Evolutionary conservation across 345 rosid species (phyloP).

Genomic region (Garcia nutans): DNA sequence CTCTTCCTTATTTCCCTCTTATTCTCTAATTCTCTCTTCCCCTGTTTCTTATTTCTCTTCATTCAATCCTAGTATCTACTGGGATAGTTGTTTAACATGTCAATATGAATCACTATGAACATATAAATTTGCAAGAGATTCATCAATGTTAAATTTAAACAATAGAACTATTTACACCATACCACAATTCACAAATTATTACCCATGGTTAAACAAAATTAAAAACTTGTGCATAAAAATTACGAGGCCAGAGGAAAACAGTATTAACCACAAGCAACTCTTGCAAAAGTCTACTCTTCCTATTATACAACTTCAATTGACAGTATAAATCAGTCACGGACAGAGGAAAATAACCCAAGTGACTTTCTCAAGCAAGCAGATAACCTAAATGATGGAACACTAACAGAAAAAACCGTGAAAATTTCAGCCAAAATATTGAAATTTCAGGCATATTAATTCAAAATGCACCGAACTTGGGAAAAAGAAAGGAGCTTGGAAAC

Average conservation of each 20-base stretch:
- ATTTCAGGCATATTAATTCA: constrained; percentile 1
- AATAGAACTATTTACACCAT: no score
- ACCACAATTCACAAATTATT: neutral
- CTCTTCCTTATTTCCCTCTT: no score
- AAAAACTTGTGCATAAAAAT: neutral
- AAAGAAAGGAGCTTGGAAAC: neutral
- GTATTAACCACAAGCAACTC: no score
- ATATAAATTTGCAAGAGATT: neutral
- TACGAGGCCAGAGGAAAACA: neutral
- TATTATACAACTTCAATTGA: neutral
- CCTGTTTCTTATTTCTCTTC: no score
- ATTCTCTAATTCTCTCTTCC: no score
- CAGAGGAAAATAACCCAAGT: neutral
- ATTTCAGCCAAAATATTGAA: neutral
- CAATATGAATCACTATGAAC: neutral
- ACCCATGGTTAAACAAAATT: neutral
- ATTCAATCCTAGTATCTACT: no score
- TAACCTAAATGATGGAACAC: neutral
- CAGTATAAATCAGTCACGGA: neutral
- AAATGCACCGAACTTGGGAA: neutral
- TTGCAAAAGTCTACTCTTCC: no score
- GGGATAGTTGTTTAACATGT: no score
- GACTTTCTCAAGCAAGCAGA: neutral
- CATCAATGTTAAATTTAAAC: no score
- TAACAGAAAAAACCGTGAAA: neutral